A percentile compares a stretch with the other conserved stretches of the same genome.
Conservation (phyloP, 2,329 filamentous ascomycete genomes). For the Plenodomus biglobosus region DNA sequence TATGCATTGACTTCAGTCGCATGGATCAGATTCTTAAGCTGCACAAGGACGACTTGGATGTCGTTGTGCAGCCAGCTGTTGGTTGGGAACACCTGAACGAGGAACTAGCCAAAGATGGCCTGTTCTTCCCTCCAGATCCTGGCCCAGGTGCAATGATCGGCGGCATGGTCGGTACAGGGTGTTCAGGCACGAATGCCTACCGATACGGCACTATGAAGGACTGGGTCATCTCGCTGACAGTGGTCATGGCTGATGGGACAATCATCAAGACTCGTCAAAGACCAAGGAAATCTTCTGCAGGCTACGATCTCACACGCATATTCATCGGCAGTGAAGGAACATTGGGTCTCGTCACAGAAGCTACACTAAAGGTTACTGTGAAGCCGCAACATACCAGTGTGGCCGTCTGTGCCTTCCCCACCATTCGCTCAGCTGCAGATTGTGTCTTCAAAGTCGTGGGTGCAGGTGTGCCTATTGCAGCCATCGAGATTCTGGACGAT, state of each 20-base stretch:
- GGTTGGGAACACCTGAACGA: constrained; percentile 88
- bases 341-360: constrained; percentile 87
- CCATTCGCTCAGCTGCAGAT: constrained; percentile 70
- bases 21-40: constrained; percentile 81
- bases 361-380: constrained; percentile 81
- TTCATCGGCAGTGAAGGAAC: constrained; percentile 93
- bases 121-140: constrained; percentile 92
- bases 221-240: constrained; percentile 84
- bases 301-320: constrained; percentile 86
- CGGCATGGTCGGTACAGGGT: constrained; percentile 79
- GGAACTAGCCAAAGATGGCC: constrained; percentile 66
- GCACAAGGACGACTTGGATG: constrained; percentile 68
- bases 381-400: constrained; percentile 79
- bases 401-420: constrained; percentile 68
- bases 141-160: constrained; percentile 92
- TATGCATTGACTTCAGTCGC: constrained; percentile 81
- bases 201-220: constrained; percentile 94
- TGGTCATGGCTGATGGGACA: constrained; percentile 87
- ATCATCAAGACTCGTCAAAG: constrained; percentile 86
- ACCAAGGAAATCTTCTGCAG: constrained; percentile 85
- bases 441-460: constrained; percentile 81
- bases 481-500: constrained; percentile 91
- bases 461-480: constrained; percentile 79
- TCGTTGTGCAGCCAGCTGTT: constrained; percentile 65
- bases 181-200: constrained; percentile 83